Base-by-base conservation (phyloP, 73 alveolate genomes). In the Blepharisma stoltei region DNA sequence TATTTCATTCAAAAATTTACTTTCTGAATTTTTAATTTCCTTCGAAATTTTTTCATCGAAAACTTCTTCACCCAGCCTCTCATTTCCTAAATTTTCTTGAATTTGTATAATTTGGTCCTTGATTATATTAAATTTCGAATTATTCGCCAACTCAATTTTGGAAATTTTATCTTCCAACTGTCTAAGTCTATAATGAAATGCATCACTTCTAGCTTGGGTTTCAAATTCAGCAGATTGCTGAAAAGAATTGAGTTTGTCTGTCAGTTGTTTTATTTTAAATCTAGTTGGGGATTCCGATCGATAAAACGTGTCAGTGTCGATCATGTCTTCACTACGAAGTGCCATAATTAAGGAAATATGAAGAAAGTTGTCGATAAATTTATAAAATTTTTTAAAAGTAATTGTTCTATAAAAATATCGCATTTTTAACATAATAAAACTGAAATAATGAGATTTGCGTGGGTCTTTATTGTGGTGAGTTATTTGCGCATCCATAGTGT, bases 11-110 rank as follows among this genome's bases (percentile, higher is more conserved):
- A 60, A 50, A 9, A 81, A 69, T 70, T 70, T 68, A 52, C 80
- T 85, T 18, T 85, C 92, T n/a, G 76, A 44, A 6, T 80, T 49
- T 70, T 85, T 85, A 32, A 85, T 6, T 49, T 85, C 92, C 60
- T 85, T 85, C 0, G 82, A 11, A 48, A 54, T 85, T 65, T 73
- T 70, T 69, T 85, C 92, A 60, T 80, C 85, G 6, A 85, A 27
- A n/a, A 82, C 20, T 25, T 82, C 89, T 37, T 68, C 65, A 6
- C 78, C 55, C 69, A 82, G 44, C 37, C 65, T 20, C 46, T 76
- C 81, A 23, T 78, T 55, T 50, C 48, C 71, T 37, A 81, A 44
- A 25, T 83, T 77, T 50, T 81, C 88, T 23, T 49, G 32, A 11
- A 81, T 25, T 43, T 81, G 71, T 43, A 83, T 49, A 6, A 81